Evolutionary conservation across 306 rosid genomes (phyloP).

Genomic region (Rosa rugosa): DNA sequence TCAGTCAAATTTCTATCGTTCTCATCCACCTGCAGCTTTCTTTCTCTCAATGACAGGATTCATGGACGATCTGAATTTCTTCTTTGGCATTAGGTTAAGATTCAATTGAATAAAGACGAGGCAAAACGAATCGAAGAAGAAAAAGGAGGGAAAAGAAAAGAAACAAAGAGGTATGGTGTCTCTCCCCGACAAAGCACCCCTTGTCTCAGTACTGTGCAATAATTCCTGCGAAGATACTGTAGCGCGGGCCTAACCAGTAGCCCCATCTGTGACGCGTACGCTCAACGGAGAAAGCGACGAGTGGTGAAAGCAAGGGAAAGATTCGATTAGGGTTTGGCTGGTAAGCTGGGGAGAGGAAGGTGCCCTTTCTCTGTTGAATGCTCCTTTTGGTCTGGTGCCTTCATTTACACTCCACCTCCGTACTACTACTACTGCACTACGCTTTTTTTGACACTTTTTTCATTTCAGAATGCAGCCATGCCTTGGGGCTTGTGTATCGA

Average conservation of each 20-base stretch:
- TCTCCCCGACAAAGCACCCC: constrained; percentile 3
- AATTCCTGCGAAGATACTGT: neutral
- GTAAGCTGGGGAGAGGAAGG: neutral
- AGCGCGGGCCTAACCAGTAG: neutral
- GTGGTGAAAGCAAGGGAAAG: neutral
- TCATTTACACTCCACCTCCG: constrained; percentile 10
- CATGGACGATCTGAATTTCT: neutral
- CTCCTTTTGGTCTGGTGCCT: constrained; percentile 13
- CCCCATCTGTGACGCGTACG: neutral
- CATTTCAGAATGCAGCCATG: neutral
- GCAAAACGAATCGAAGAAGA: neutral
- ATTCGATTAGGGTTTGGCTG: neutral
- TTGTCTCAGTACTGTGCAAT: neutral
- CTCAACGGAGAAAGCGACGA: neutral
- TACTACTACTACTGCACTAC: neutral
- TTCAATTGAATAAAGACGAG: neutral
- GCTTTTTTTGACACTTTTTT: neutral
- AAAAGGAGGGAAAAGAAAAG: neutral
- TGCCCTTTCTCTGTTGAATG: neutral
- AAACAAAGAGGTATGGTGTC: constrained; percentile 1
- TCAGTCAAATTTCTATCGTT: neutral
- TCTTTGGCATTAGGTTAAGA: neutral
- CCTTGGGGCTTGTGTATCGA: neutral
- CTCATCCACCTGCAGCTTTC: neutral
- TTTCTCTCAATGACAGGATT: neutral